phyloP scores from a whole-genome alignment of 73 alveolate species.

The Blepharisma japonicum region DNA sequence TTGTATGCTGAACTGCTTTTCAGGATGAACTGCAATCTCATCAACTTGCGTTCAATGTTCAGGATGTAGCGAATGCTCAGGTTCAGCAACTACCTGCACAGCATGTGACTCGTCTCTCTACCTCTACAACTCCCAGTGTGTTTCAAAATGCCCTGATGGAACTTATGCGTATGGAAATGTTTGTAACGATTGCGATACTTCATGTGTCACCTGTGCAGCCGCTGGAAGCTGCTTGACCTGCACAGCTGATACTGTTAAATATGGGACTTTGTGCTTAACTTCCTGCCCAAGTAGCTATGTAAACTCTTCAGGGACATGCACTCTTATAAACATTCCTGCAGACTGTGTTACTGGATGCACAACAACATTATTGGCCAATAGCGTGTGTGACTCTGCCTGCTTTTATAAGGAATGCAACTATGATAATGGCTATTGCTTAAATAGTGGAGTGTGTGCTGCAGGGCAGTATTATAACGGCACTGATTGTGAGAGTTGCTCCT shows the following conservation, averaged over 20 bases:
- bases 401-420: neutral
- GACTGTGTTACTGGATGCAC: constrained; percentile 37
- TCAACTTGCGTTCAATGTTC: neutral
- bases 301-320: neutral
- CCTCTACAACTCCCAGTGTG: neutral
- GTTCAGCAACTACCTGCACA: neutral
- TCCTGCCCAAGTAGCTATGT: constrained; percentile 23
- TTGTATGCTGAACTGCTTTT: neutral
- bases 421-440: constrained; percentile 17
- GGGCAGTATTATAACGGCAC: constrained; percentile 18
- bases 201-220: constrained; percentile 28
- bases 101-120: neutral
- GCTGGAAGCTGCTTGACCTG: constrained; percentile 14
- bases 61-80: neutral
- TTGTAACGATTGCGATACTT: constrained; percentile 10
- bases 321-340: constrained; percentile 1
- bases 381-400: constrained; percentile 13
- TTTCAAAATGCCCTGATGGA: neutral
- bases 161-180: constrained; percentile 28
- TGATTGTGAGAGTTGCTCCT: constrained; percentile 14
- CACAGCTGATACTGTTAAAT: neutral
- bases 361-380: neutral
- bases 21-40: neutral
- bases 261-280: neutral
- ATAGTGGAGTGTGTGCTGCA: constrained; percentile 26